Base-by-base conservation (phyloP, 2,329 filamentous ascomycete species). In the Paraconiothyrium brasiliense region DNA sequence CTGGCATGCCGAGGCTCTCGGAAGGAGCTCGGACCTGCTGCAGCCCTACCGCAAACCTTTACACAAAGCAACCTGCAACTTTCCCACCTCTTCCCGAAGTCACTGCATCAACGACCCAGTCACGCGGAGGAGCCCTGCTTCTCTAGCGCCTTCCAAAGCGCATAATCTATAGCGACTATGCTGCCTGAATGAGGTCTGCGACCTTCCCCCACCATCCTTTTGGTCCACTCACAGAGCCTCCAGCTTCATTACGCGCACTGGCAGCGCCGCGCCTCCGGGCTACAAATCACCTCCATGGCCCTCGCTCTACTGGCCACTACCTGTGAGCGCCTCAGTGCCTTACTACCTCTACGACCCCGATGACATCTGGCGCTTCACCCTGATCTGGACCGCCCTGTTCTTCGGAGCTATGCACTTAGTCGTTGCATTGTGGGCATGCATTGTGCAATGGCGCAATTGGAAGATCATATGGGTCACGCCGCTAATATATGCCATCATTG, bases 341-440 rank as follows among this genome's bases (percentile, higher is more conserved):
- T 80, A 81, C 64, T 90, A 89, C 71, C 88, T 97, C 68, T 94
- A 92, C 82, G 85, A 90, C 72, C 84, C 92, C 2, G 76, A 80
- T 62, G 92, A 97, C 74, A 92, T 96, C 58, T 94, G 92, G 90
- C 90, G 90, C 66, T 97, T 95, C 78, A 97, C 93, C 1, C 80
- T 95, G 16, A 86, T 90, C 74, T 97, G 93, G 93, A 97, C 93
- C 0, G 80, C 96, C 41, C 87, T 97, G 34, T 87, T 93, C 67
- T 94, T 92, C 70, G 88, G 86, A 37, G 84, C 88, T 22, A 91
- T 94, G 64, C 92, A 97, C 76, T 72, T 94, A 20, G 84, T 88
- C 37, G 91, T 90, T 2, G 89, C 90, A 0, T 81, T 84, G 13
- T 91, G 92, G 74, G 92, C 92, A 2, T 84, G 93, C 68, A 81